phyloP scores from a whole-genome alignment of 2,329 filamentous ascomycete species.

The Thelonectria rubi region DNA sequence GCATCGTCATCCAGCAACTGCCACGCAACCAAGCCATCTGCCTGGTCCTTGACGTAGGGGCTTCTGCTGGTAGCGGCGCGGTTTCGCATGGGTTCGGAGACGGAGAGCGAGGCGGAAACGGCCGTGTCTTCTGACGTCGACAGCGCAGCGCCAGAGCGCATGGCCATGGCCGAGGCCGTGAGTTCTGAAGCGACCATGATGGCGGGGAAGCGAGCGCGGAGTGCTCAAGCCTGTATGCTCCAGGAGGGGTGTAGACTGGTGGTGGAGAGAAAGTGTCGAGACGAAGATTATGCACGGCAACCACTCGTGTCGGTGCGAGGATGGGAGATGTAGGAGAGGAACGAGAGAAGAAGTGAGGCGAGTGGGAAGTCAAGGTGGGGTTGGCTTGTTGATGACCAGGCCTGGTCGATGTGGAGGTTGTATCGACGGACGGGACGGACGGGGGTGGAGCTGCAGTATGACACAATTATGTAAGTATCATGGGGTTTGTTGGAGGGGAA shows the following conservation, averaged over 20 bases:
- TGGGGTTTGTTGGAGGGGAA: too few relatives aligned
- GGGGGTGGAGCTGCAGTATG: constrained; percentile 13
- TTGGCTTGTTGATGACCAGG: constrained; percentile 9
- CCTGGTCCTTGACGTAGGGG: constrained; percentile 74
- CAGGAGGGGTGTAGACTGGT: neutral
- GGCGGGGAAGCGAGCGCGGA: constrained; percentile 2
- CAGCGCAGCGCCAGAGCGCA: constrained; percentile 43
- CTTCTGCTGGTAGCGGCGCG: constrained; percentile 53
- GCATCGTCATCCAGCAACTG: constrained; percentile 85
- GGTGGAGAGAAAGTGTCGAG: neutral
- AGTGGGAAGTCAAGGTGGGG: constrained; percentile 14
- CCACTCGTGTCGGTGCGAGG: constrained; percentile 13
- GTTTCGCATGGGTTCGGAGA: constrained; percentile 44
- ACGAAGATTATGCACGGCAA: constrained; percentile 8
- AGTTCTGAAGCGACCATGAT: constrained; percentile 52
- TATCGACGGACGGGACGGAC: neutral
- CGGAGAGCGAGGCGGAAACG: constrained; percentile 15
- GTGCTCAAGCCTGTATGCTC: constrained; percentile 3
- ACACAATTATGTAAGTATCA: constrained; percentile 8
- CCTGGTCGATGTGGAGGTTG: constrained; percentile 17
- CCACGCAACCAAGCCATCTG: constrained; percentile 88
- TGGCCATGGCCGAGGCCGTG: constrained; percentile 47
- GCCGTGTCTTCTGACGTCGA: constrained; percentile 32
- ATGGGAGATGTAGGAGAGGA: neutral
- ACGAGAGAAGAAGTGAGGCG: neutral